phyloP scores from a whole-genome alignment of 2,329 filamentous ascomycete species.

The Talaromyces sp. region DNA sequence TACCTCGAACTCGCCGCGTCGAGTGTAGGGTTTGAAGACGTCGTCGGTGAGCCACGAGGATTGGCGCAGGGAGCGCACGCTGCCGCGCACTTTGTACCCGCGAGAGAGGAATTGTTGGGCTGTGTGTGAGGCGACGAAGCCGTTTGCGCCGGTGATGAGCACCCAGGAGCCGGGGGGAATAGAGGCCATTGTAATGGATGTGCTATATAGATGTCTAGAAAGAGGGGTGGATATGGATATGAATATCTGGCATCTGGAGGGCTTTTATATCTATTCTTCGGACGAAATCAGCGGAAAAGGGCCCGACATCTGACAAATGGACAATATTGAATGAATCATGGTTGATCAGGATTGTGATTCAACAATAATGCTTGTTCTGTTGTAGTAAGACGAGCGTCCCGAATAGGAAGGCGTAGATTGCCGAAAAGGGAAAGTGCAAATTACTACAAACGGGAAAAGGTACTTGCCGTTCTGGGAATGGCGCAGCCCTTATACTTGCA shows the following conservation, averaged over 20 bases:
- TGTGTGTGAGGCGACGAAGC: conserved; percentile 2
- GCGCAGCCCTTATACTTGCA: not conserved
- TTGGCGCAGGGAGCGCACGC: not conserved
- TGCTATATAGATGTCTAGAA: not conserved
- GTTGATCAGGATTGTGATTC: too few species aligned
- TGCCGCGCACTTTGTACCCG: conserved; percentile 6
- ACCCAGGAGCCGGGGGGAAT: conserved; percentile 7
- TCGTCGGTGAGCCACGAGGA: conserved; percentile 2
- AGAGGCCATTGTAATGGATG: not conserved
- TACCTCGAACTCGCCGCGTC: not conserved
- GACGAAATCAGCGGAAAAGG: too few species aligned
- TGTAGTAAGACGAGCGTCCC: not conserved
- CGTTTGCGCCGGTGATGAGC: conserved; percentile 4
- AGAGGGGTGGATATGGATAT: not conserved
- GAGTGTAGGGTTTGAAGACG: not conserved
- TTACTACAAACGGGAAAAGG: not conserved
- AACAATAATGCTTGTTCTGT: too few species aligned
- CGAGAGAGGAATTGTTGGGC: conserved; percentile 4
- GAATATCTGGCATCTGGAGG: too few species aligned
- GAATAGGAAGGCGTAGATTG: conserved; percentile 1
- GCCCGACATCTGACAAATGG: too few species aligned
- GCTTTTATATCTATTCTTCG: too few species aligned
- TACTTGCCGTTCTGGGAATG: not conserved
- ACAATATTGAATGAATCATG: too few species aligned
- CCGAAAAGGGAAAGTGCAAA: not conserved